phyloP scores from a whole-genome alignment of 108 stramenopile genomes.

The Skeletonema potamos region DNA sequence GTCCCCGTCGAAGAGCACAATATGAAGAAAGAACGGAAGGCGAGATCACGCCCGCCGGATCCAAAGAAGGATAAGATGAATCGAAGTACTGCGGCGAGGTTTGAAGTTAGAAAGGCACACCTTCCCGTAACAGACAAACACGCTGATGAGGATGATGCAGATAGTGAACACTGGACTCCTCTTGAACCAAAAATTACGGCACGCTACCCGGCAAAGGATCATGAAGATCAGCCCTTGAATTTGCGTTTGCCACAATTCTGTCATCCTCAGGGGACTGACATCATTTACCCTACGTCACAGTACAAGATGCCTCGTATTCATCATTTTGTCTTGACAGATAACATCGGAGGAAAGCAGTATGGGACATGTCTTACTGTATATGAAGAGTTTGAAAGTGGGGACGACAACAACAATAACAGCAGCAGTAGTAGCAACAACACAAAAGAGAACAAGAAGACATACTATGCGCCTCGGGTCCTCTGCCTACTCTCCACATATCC shows the following conservation, averaged over 20 bases:
- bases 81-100: slow-evolving; percentile 12
- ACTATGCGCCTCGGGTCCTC: slow-evolving; percentile 86
- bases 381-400: slow-evolving; percentile 66
- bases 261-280: slow-evolving; percentile 60
- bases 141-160: not conserved
- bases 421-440: not conserved
- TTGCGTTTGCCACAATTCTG: slow-evolving; percentile 80
- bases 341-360: slow-evolving; percentile 74
- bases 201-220: slow-evolving; percentile 64
- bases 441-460: slow-evolving; percentile 20
- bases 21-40: slow-evolving; percentile 8
- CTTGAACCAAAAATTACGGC: slow-evolving; percentile 69
- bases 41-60: slow-evolving; percentile 30
- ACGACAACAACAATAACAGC: not conserved
- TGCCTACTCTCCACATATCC: slow-evolving; percentile 93
- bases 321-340: slow-evolving; percentile 81
- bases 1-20: slow-evolving; percentile 30
- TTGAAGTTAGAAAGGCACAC: slow-evolving; percentile 28
- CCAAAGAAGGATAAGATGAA: slow-evolving; percentile 31
- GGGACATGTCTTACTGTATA: slow-evolving; percentile 77
- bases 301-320: slow-evolving; percentile 75
- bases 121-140: not conserved
- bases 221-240: slow-evolving; percentile 68
- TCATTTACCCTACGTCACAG: slow-evolving; percentile 46
- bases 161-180: not conserved